phyloP scores from a whole-genome alignment of 148 eudicot species.

The Salicornia ramosissima region DNA sequence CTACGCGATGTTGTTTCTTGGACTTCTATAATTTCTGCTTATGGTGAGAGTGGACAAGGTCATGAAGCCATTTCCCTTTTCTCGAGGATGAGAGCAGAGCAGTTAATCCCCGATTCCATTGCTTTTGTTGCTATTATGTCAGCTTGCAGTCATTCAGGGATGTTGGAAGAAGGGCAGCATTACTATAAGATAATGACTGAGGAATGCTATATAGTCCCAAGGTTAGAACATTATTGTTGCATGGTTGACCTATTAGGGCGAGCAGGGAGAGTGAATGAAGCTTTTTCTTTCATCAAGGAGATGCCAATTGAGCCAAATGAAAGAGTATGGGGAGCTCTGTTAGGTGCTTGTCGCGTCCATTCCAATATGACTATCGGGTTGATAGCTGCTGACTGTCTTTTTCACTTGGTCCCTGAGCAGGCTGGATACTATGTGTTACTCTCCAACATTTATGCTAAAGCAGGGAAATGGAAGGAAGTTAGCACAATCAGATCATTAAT shows the following conservation, averaged over 20 bases:
- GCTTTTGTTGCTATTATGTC: conserved; percentile 72
- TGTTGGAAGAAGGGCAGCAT: conserved; percentile 50
- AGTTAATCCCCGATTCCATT: conserved; percentile 56
- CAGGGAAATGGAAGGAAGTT: conserved; percentile 68
- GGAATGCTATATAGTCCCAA: conserved; percentile 47
- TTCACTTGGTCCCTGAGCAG: conserved; percentile 51
- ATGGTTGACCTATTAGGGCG: conserved; percentile 72
- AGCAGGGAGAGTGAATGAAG: conserved; percentile 54
- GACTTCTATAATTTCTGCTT: conserved; percentile 80
- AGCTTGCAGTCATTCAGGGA: conserved; percentile 83
- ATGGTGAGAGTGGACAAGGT: conserved; percentile 69
- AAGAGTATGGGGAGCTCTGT: conserved; percentile 61
- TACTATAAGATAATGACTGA: conserved; percentile 53
- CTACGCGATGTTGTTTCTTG: conserved; percentile 67
- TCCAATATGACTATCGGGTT: conserved; percentile 48
- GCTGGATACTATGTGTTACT: conserved; percentile 60
- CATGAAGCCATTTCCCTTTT: conserved; percentile 46
- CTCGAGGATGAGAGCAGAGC: conserved; percentile 44
- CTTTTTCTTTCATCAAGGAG: conserved; percentile 46
- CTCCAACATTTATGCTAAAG: conserved; percentile 70
- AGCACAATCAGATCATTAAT: conserved; percentile 43
- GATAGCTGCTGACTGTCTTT: conserved; percentile 54
- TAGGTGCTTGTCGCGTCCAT: conserved; percentile 56
- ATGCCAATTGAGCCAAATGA: conserved; percentile 59
- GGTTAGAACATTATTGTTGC: conserved; percentile 66